A percentile compares a stretch with the other conserved stretches of the same genome.
phyloP scores from a whole-genome alignment of 2,329 filamentous ascomycete species.

The Aspergillus spinulosporus region DNA sequence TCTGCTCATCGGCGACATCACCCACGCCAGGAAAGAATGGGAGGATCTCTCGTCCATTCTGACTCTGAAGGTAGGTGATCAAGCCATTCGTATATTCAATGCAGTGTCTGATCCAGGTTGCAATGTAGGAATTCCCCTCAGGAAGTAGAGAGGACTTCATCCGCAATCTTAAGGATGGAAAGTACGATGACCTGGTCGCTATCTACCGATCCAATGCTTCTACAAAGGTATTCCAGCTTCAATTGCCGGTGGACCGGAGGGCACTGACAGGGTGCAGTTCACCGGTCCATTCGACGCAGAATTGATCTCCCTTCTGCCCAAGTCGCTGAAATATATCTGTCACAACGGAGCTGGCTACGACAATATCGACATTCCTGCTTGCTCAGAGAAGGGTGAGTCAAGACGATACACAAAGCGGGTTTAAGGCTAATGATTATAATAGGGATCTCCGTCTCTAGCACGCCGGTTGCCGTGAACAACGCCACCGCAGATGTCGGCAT shows the following conservation, averaged over 20 bases:
- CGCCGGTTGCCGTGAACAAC: slow-evolving; percentile 49
- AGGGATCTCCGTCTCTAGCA: slow-evolving; percentile 47
- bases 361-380: slow-evolving; percentile 58
- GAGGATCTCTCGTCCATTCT: slow-evolving; percentile 42
- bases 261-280: slow-evolving; percentile 26
- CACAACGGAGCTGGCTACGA: slow-evolving; percentile 62
- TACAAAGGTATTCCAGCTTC: slow-evolving; percentile 42
- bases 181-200: slow-evolving; percentile 56
- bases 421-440: background rate
- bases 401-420: background rate
- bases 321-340: slow-evolving; percentile 51
- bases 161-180: slow-evolving; percentile 54
- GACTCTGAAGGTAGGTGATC: slow-evolving; percentile 40
- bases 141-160: slow-evolving; percentile 59
- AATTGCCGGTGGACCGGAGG: background rate
- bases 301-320: slow-evolving; percentile 47
- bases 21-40: slow-evolving; percentile 47
- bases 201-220: slow-evolving; percentile 62
- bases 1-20: slow-evolving; percentile 47
- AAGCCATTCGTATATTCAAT: background rate
- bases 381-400: slow-evolving; percentile 45
- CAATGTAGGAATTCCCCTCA: slow-evolving; percentile 51
- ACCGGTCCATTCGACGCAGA: slow-evolving; percentile 53
- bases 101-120: background rate
- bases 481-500: slow-evolving; percentile 51